Base-by-base conservation (phyloP, 768 basidiomycete species). In the Amylocystis lapponica region DNA sequence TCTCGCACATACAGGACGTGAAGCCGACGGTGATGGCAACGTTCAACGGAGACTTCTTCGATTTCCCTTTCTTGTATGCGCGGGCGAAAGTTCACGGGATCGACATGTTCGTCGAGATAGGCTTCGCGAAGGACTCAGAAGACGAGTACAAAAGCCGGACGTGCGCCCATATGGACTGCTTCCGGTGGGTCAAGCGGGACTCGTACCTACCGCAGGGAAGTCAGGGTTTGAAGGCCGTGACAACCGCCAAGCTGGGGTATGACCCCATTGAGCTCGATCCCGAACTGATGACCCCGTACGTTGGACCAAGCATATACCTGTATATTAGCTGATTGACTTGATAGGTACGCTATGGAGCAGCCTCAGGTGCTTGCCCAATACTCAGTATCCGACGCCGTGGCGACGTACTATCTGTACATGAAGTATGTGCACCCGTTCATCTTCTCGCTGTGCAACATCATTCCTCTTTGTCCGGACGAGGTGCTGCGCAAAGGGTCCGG, bases 351-450 rank as follows among this genome's bases (percentile, higher is more conserved):
- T 0, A 72, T 90, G 62, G 96, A 98, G 58, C 91, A 94, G 53
- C 96, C 96, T 0, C 94, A 98, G 58, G 64, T 81, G 2, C 79
- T 99, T 14, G 95, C 96, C 0, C 90, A 94, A 58, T 99, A 99
- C 65, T 98, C 96, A 54, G 96, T 99, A 21, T 99, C 96, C 62
- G 96, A 99, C 74, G 96, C 96, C 0, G 96, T 98, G 9, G 95
- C 96, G n/a, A 99, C 96, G 1, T 98, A 99, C 63, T 98, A 98
- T 64, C 76, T 99, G 27, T 98, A 99, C 68, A 99, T 98, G 96
- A 99, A 98, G 93, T 99, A 99, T 56, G 94, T 99, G 9, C 94
- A 98, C 58, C 96, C 96, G 0, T 99, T 99, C 75, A 90, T 99
- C 49, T 99, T 99, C 69, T 98, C 96, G 8, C 67, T 99, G 27